Base-by-base conservation (phyloP, 108 stramenopile genomes). In the Nitzschia palea region DNA sequence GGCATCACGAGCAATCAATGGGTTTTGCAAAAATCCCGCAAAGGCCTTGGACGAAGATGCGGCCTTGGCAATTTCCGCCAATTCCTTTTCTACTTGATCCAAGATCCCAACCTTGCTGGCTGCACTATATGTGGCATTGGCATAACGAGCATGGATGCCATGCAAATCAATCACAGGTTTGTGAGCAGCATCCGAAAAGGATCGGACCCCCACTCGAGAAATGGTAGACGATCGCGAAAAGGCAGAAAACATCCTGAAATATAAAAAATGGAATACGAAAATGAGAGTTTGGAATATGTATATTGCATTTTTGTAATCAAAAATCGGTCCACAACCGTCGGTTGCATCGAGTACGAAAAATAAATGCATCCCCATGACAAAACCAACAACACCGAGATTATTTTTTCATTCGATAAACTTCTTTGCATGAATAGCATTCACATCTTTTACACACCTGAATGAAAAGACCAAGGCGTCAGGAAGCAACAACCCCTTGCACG, bases 91-190 rank as follows among this genome's bases (percentile, higher is more conserved):
- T 26, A 98, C 97, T 44, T 82, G 67, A 29, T 92, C 86, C 43
- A 96, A 88, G 34, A 53, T n/a, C 20, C 80, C 72, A 1, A 77
- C 71, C 77, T 97, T 96, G 71, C 90, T 90, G 45, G 95, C 96
- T 29, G 96, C 94, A 18, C 85, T 62, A 87, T 96, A 98, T 26
- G 94, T 89, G 61, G 97, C 97, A 68, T 95, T 97, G 78, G 97
- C 96, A 76, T 98, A 98, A 22, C 97, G 90, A 47, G 97, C 96
- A 60, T 82, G 83, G 51, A 96, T 70, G 31, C 97, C 97, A 80
- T 94, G 94, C 25, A 98, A 67, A 57, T 91, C 79, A 61, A 97
- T 66, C 5, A 90, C 86, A 26, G 96, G 96, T 55, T 68, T 74
- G 83, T 98, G 95, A 42, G 77, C 76, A 22, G 40, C 79, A 28